Evolutionary conservation across 1,284 basidiomycete species (phyloP), one percentile per base, ranked within the genome.

Genomic region (Tremellales sp.): DNA sequence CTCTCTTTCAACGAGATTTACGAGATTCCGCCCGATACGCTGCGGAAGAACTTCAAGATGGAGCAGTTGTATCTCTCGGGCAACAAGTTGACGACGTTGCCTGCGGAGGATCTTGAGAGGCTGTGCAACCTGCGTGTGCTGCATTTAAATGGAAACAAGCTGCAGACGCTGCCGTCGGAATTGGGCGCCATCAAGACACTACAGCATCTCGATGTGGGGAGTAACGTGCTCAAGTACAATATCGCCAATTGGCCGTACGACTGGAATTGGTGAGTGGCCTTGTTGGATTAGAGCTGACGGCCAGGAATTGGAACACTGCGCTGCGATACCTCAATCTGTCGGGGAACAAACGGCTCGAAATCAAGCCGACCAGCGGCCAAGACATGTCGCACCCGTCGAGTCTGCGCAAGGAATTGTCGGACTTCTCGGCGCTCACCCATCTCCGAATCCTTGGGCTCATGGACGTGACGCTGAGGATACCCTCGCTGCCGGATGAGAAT

Each of bases 211-310:
- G 95, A 99, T 66, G 95, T 90, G 2, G 93, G 94, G 6, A 93
- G 86, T 70, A 99, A 99, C 68, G 74, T 84, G 43, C 78, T 99
- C 72, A 93, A 90, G 78, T 98, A 98, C 74, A 99, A 98, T 68
- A 93, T 97, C 58, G 87, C 91, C 62, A 99, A 98, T 66, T 94
- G 86, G 86, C 89, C 94, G 65, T 99, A 94, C 72, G 95, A 99
- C 74, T 98, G 94, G 94, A 98, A 99, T 71, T 99, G 95, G 95
- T 92, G 56, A 45, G 78, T 74, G 34, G 36, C 54, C 25, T 33
- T 14, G 35, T 28, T 14, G 16, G 26, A 33, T 27, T 45, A 16
- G 27, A 22, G 43, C 46, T 36, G 8, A 9, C n/a, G 8, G 8
- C 18, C 55, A 94, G 91, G 91, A 97, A 97, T 70, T 95, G 92